Evolutionary conservation across 352 stramenopile genomes (phyloP).

Genomic region (Phytopythium chamaehyphon): DNA sequence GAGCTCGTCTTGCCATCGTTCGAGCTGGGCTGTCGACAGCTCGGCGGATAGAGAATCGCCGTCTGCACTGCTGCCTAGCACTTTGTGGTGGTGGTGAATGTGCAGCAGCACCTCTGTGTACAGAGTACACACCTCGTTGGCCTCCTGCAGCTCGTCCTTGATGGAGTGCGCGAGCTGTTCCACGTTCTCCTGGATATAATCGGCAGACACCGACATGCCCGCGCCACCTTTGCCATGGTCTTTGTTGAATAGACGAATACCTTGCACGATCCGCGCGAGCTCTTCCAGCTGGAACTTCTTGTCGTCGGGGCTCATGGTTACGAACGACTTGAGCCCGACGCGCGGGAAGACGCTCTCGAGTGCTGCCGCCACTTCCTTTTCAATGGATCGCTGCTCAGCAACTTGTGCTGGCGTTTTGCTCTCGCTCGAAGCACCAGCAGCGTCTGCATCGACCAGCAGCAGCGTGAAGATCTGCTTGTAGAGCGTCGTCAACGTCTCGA

Average conservation of each 20-base stretch:
- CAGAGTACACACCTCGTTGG: slow-evolving; percentile 69
- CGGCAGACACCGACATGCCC: slow-evolving; percentile 64
- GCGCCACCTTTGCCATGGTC: slow-evolving; percentile 84
- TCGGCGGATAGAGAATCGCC: slow-evolving; percentile 11
- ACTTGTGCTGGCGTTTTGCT: slow-evolving; percentile 27
- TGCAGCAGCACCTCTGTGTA: slow-evolving; percentile 81
- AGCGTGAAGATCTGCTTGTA: slow-evolving; percentile 89
- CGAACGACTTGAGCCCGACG: slow-evolving; percentile 91
- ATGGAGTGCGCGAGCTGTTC: slow-evolving; percentile 37
- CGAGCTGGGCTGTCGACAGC: slow-evolving; percentile 35
- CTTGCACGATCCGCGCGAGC: slow-evolving; percentile 88
- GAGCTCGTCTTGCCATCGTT: slow-evolving; percentile 90
- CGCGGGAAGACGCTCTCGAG: slow-evolving; percentile 94
- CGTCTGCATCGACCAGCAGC: slow-evolving; percentile 67
- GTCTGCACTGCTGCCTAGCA: slow-evolving; percentile 12
- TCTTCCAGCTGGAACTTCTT: slow-evolving; percentile 90
- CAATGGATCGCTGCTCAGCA: slow-evolving; percentile 61
- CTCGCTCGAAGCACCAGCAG: slow-evolving; percentile 7
- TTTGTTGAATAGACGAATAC: slow-evolving; percentile 93
- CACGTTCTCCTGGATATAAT: slow-evolving; percentile 56
- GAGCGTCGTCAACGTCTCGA: slow-evolving; percentile 88
- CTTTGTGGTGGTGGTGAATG: slow-evolving; percentile 49
- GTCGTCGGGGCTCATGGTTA: slow-evolving; percentile 87
- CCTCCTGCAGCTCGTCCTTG: slow-evolving; percentile 52
- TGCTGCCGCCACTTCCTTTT: slow-evolving; percentile 87